phyloP scores from a whole-genome alignment of 2,329 filamentous ascomycete genomes.

The Thermoascus crustaceus region DNA sequence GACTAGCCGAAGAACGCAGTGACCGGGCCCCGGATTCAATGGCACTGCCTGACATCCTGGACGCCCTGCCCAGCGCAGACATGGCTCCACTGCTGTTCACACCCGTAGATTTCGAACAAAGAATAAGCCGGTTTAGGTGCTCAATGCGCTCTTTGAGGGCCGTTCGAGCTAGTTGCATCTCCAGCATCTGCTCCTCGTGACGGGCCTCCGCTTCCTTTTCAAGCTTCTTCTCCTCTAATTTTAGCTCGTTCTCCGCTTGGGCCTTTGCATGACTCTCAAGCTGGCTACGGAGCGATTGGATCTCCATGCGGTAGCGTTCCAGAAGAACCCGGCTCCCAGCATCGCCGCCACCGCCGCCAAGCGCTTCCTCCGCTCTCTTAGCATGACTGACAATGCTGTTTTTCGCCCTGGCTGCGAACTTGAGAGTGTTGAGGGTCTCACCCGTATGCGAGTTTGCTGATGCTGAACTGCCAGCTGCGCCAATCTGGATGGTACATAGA shows the following conservation, averaged over 20 bases:
- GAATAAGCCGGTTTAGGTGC: constrained; percentile 86
- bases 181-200: constrained; percentile 94
- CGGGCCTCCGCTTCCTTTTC: constrained; percentile 75
- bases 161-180: constrained; percentile 95
- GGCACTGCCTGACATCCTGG: constrained; percentile 46
- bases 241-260: constrained; percentile 52
- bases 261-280: constrained; percentile 73
- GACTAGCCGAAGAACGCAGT: constrained; percentile 60
- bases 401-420: constrained; percentile 92
- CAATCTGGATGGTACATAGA: constrained; percentile 89
- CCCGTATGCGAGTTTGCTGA: constrained; percentile 65
- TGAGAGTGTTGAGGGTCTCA: constrained; percentile 91
- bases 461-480: constrained; percentile 64
- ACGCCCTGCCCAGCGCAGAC: constrained; percentile 58
- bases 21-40: constrained; percentile 43
- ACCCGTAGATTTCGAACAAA: constrained; percentile 91
- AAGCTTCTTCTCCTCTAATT: constrained; percentile 63
- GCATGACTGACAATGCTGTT: constrained; percentile 97
- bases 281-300: constrained; percentile 69
- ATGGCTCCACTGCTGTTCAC: constrained; percentile 73
- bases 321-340: constrained; percentile 78
- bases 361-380: constrained; percentile 85
- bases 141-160: constrained; percentile 96
- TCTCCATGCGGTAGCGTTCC: constrained; percentile 91
- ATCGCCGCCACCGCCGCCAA: constrained; percentile 67